These are phyloP conservation scores for Aspergillus japonicus DNA, from an alignment of 2,329 filamentous ascomycete species.

Conservation along the genomic window DNA sequence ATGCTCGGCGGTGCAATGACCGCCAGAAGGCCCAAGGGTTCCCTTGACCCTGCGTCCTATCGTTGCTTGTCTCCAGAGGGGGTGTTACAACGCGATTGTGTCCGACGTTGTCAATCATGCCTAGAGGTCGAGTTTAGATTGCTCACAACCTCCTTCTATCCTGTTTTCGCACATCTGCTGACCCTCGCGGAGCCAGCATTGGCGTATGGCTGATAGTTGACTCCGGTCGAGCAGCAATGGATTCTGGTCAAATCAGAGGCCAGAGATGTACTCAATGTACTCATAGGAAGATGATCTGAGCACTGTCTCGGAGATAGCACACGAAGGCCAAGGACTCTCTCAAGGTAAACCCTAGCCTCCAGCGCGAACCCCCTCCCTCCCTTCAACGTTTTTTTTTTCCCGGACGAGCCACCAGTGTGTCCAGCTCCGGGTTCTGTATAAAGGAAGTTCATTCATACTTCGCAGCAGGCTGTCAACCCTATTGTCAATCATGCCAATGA, in stretches of 20 bases:
- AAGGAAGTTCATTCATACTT: background rate
- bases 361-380: no score
- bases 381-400: no score
- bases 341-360: background rate
- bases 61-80: constrained; percentile 12
- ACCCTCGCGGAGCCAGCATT: constrained; percentile 15
- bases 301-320: constrained; percentile 11
- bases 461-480: background rate
- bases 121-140: background rate
- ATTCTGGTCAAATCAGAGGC: background rate
- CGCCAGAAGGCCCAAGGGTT: constrained; percentile 7
- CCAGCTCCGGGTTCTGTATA: background rate
- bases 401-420: background rate
- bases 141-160: constrained; percentile 9
- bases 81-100: constrained; percentile 4
- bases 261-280: background rate
- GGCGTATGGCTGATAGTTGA: constrained; percentile 17
- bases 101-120: background rate
- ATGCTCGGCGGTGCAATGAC: constrained; percentile 9
- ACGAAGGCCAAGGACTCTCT: background rate
- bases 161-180: constrained; percentile 17
- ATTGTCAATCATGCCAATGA: background rate
- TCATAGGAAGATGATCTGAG: constrained; percentile 15
- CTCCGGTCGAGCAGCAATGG: constrained; percentile 1
- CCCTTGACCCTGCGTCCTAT: constrained; percentile 8